Conservation (phyloP, 1,139 yeast genomes). For the Sugiyamaella grinbergsii region DNA sequence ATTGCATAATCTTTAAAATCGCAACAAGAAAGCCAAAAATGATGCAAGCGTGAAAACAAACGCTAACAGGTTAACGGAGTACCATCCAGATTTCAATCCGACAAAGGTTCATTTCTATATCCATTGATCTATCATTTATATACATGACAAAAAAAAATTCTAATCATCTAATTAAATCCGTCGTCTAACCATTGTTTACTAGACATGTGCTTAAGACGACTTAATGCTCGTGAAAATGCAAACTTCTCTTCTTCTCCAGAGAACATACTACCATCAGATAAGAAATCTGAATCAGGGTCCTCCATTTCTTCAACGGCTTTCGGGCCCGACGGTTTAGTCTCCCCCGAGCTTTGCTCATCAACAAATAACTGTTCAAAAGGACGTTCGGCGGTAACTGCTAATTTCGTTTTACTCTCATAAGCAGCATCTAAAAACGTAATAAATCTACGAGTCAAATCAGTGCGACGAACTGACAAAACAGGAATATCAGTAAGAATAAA, state of each 20-base stretch:
- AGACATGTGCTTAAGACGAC: conserved; percentile 91
- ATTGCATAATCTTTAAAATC: conserved; percentile 7
- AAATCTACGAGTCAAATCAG: conserved; percentile 86
- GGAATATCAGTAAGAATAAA: conserved; percentile 92
- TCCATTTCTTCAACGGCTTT: conserved; percentile 57
- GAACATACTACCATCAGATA: conserved; percentile 80
- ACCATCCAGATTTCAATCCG: not conserved
- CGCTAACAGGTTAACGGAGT: not conserved
- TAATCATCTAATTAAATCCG: not conserved
- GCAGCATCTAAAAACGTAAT: conserved; percentile 95
- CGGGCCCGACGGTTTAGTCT: conserved; percentile 40
- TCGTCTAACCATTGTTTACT: conserved; percentile 72
- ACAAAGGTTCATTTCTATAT: no score
- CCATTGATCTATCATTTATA: conserved; percentile 1
- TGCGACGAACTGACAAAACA: conserved; percentile 67
- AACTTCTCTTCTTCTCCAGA: conserved; percentile 90
- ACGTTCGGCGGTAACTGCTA: conserved; percentile 87
- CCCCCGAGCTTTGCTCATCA: conserved; percentile 56
- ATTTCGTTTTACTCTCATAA: conserved; percentile 81
- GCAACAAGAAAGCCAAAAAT: not conserved
- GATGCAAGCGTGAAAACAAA: not conserved
- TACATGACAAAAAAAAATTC: not conserved
- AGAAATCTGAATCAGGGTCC: conserved; percentile 72
- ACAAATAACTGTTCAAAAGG: conserved; percentile 83
- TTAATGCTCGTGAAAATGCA: conserved; percentile 93